phyloP scores from a whole-genome alignment of 2,329 filamentous ascomycete species.

The Ceratocystiopsis sp. region DNA sequence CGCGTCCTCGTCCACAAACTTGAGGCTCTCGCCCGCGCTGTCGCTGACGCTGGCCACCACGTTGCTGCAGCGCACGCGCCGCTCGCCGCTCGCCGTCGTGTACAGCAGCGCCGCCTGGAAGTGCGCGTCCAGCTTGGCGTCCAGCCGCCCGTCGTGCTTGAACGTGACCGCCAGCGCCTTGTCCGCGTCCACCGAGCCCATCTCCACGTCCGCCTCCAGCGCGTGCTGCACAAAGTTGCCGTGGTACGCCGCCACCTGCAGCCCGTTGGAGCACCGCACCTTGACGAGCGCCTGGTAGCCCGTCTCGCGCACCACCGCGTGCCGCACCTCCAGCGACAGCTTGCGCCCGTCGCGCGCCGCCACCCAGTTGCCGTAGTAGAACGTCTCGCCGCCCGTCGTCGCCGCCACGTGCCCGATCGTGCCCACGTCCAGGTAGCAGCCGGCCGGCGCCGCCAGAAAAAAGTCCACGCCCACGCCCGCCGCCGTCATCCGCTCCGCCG shows the following conservation, averaged over 20 bases:
- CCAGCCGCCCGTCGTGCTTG: conserved; percentile 92
- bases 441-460: conserved; percentile 81
- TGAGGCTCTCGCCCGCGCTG: conserved; percentile 67
- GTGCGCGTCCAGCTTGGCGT: conserved; percentile 88
- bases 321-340: conserved; percentile 68
- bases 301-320: conserved; percentile 75
- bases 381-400: conserved; percentile 85
- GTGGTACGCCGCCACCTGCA: conserved; percentile 87
- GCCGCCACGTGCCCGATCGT: conserved; percentile 82
- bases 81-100: conserved; percentile 76
- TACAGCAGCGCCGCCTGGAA: conserved; percentile 94
- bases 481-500: conserved; percentile 74
- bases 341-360: conserved; percentile 71
- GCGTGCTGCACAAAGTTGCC: conserved; percentile 94
- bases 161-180: conserved; percentile 87
- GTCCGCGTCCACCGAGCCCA: conserved; percentile 82
- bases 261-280: conserved; percentile 88
- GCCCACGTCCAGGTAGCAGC: conserved; percentile 82
- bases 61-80: conserved; percentile 83
- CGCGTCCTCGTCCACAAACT: conserved; percentile 90
- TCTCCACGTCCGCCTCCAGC: conserved; percentile 85
- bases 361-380: conserved; percentile 95
- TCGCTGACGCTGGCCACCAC: conserved; percentile 86
- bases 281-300: conserved; percentile 97
- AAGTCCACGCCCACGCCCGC: conserved; percentile 81